These are phyloP conservation scores for Candida sphagnicola DNA, from an alignment of 805 yeast species.

Conservation along the genomic window DNA sequence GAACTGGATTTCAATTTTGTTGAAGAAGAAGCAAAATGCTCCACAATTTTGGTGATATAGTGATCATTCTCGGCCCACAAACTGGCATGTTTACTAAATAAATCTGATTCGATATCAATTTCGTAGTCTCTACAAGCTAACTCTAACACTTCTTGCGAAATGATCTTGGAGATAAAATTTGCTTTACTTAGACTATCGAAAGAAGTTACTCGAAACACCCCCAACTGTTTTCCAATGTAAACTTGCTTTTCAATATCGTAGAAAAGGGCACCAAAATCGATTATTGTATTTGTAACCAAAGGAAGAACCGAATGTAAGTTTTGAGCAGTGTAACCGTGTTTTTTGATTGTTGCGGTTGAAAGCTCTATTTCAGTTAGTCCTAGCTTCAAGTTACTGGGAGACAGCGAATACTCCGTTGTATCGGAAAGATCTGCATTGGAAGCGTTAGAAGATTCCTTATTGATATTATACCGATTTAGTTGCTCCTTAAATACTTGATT, in stretches of 20 bases:
- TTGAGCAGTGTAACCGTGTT: constrained; percentile 28
- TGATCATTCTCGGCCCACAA: constrained; percentile 49
- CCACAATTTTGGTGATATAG: constrained; percentile 34
- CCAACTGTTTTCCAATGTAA: constrained; percentile 46
- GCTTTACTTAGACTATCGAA: constrained; percentile 48
- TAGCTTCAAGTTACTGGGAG: neutral
- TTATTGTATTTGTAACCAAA: constrained; percentile 27
- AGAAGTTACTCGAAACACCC: constrained; percentile 48
- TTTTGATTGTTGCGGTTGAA: constrained; percentile 27
- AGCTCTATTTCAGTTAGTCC: constrained; percentile 29
- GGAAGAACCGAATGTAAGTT: constrained; percentile 32
- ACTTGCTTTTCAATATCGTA: constrained; percentile 30
- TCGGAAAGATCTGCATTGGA: neutral
- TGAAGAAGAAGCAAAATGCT: constrained; percentile 34
- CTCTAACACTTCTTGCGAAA: constrained; percentile 47
- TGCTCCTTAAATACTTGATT: constrained; percentile 35
- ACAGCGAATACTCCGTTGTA: neutral
- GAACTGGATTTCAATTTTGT: constrained; percentile 42
- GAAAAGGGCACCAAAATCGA: constrained; percentile 45
- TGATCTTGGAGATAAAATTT: constrained; percentile 43
- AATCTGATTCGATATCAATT: constrained; percentile 26
- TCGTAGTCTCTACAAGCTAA: constrained; percentile 44
- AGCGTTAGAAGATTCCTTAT: constrained; percentile 1
- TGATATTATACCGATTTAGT: constrained; percentile 26
- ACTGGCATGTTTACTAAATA: constrained; percentile 35